Conservation (phyloP, 169 alveolate species). For the Cryptosporidium canis region DNA sequence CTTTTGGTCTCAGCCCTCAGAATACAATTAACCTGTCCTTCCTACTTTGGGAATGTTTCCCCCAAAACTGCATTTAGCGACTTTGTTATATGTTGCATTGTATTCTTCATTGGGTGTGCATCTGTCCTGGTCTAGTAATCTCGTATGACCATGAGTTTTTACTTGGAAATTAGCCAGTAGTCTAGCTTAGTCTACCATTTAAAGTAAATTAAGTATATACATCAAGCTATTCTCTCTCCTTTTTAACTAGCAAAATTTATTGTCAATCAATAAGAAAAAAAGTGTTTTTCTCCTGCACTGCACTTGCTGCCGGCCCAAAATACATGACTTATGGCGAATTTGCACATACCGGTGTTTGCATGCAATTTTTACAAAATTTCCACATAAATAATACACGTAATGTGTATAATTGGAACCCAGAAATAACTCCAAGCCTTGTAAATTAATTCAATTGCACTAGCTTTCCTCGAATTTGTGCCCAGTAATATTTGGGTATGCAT, state of each 20-base stretch:
- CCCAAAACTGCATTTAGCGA: slow-evolving; percentile 65
- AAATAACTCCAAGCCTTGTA: too few species aligned
- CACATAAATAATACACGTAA: background rate
- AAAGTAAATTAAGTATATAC: background rate
- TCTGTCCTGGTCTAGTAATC: slow-evolving; percentile 25
- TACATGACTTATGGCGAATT: background rate
- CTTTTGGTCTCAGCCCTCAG: slow-evolving; percentile 58
- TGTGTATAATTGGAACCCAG: too few species aligned
- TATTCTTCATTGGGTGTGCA: slow-evolving; percentile 70
- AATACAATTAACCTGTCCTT: slow-evolving; percentile 43
- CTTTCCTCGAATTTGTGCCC: too few species aligned
- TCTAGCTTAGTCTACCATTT: background rate
- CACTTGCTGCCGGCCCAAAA: too few species aligned
- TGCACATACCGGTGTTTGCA: slow-evolving; percentile 28
- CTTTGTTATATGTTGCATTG: slow-evolving; percentile 53
- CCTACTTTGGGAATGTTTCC: slow-evolving; percentile 34
- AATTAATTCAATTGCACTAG: too few species aligned
- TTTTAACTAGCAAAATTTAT: background rate
- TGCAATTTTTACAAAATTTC: background rate
- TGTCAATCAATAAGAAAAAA: background rate
- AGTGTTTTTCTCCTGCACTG: too few species aligned
- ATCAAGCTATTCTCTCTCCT: background rate
- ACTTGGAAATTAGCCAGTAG: background rate
- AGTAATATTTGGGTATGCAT: too few species aligned
- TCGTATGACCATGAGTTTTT: background rate